These are phyloP conservation scores for Volutella citrinella DNA, from an alignment of 2,329 filamentous ascomycete species.

Conservation along the genomic window DNA sequence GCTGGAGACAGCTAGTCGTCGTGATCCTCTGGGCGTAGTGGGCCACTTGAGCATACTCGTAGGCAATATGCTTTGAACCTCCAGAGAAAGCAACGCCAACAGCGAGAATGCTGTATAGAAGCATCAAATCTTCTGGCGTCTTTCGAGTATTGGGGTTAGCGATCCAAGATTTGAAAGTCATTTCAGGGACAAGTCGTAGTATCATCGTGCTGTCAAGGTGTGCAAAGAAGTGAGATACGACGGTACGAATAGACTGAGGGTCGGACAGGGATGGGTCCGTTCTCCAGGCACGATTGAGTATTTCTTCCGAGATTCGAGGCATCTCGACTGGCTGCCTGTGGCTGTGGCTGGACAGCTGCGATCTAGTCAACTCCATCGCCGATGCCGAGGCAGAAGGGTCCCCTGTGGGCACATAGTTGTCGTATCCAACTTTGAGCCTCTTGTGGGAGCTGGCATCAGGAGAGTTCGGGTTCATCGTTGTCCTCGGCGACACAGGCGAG, in stretches of 20 bases:
- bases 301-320: constrained; percentile 48
- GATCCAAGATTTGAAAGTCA: constrained; percentile 37
- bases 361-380: no score
- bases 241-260: constrained; percentile 36
- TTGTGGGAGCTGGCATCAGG: constrained; percentile 42
- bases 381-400: constrained; percentile 30
- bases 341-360: constrained; percentile 33
- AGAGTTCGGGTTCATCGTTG: constrained; percentile 30
- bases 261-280: constrained; percentile 47
- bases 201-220: constrained; percentile 41
- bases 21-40: constrained; percentile 47
- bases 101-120: constrained; percentile 43
- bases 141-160: constrained; percentile 33
- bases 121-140: constrained; percentile 43
- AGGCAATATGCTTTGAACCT: constrained; percentile 34
- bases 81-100: constrained; percentile 38
- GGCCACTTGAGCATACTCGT: constrained; percentile 49
- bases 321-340: constrained; percentile 35
- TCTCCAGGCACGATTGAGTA: constrained; percentile 48
- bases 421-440: constrained; percentile 46
- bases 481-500: constrained; percentile 47
- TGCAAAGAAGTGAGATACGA: constrained; percentile 40
- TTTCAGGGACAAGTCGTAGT: constrained; percentile 40
- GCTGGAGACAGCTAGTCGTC: constrained; percentile 44
- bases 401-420: constrained; percentile 39